Conservation (phyloP, 495 filamentous ascomycete species). For the Podospora didyma region DNA sequence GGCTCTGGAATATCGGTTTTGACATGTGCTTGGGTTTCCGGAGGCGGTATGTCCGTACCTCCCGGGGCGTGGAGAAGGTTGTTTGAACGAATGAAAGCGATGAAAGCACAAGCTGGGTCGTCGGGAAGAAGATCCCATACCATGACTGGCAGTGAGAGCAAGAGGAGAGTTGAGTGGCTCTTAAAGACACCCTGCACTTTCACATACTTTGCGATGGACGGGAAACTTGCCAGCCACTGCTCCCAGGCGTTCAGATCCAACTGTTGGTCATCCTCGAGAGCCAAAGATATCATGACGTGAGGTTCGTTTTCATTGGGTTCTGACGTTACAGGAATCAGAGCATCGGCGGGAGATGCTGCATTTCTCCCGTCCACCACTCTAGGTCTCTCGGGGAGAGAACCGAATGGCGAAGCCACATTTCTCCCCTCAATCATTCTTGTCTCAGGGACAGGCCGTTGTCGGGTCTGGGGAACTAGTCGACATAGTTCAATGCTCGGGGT, state of each 20-base stretch:
- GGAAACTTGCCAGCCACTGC: conserved; percentile 42
- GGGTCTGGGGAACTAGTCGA: conserved; percentile 24
- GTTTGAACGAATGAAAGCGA: conserved; percentile 49
- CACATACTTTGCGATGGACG: conserved; percentile 46
- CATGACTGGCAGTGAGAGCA: conserved; percentile 47
- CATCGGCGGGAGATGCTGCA: conserved; percentile 11
- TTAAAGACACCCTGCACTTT: conserved; percentile 51
- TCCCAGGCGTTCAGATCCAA: conserved; percentile 46
- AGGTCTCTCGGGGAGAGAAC: not conserved
- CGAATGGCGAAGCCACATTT: conserved; percentile 6
- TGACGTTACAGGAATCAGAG: conserved; percentile 15
- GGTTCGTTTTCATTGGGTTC: conserved; percentile 44
- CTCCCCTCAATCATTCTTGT: conserved; percentile 13
- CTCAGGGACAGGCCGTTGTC: conserved; percentile 6
- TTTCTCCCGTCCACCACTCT: not conserved
- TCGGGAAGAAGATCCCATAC: conserved; percentile 51
- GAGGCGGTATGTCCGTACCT: not conserved
- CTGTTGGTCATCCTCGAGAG: conserved; percentile 47
- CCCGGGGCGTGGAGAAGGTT: conserved; percentile 26
- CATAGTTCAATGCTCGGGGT: conserved; percentile 49
- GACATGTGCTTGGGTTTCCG: not conserved
- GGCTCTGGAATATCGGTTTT: not conserved
- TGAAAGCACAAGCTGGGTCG: conserved; percentile 46
- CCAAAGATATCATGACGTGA: conserved; percentile 50
- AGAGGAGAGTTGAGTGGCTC: conserved; percentile 47